Evolutionary conservation across 2,329 filamentous ascomycete species (phyloP), one percentile per base, ranked within the genome.

Genomic region (Paecilomyces sp.): DNA sequence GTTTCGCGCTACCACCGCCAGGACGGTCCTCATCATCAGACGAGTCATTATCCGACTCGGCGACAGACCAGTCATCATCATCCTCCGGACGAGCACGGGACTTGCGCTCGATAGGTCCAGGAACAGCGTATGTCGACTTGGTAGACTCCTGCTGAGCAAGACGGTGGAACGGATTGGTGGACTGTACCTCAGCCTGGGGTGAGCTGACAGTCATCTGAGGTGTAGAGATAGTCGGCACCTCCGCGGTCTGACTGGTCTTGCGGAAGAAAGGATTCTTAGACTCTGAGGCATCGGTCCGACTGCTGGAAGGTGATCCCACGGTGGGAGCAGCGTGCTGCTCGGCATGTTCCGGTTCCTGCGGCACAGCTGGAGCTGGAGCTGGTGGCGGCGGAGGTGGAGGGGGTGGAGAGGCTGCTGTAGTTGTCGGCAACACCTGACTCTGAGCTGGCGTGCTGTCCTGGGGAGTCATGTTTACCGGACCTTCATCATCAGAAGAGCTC

Each of bases 161-260:
- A 59, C 92, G 89, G 74, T 96, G 90, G 86, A 97, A 99, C 3
- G 94, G 94, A 71, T 99, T 99, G 9, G 91, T 97, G n/a, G 90
- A 92, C 25, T 84, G 82, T 54, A 87, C 82, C 34, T 83, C 76
- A 31, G 72, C 58, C 31, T 70, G 65, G 68, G 79, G 66, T 24
- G 70, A 63, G 66, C 70, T 54, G 73, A 71, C 30, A 72, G 73
- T 25, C 74, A 74, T 18, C 24, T 80, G 70, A 25, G 78, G 70
- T 62, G 76, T 76, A 63, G 78, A 70, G 31, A 77, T 68, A 13
- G 74, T 67, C 52, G 78, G 72, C 57, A 80, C 74, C 59, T 85
- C 87, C 6, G 79, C 79, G 9, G 85, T 80, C 72, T 92, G 88
- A 56, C 86, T 87, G 81, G 95, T 87, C 79, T 92, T 94, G 75